Percentiles rank a stretch among this genome's conserved stretches.
Evolutionary conservation across 2,329 filamentous ascomycete species (phyloP).

Genomic region (Chrysoporthe austroafricana): DNA sequence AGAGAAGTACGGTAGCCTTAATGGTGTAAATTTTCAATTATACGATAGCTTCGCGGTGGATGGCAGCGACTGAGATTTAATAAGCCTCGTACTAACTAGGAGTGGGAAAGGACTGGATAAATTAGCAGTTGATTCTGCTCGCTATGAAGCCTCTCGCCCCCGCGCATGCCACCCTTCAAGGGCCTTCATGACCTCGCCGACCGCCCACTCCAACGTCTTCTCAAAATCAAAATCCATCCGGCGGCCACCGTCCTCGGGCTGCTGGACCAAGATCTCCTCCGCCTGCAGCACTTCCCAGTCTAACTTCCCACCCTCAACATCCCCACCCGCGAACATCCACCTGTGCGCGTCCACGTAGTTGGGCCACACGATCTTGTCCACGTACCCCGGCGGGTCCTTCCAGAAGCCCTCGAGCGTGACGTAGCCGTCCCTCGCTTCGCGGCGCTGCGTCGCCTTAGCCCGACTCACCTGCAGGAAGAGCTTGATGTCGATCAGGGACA

Average conservation of each 20-base stretch:
- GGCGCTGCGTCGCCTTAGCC: conserved; percentile 63
- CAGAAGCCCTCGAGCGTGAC: conserved; percentile 90
- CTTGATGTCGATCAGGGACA: conserved; percentile 70
- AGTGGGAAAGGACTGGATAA: too few relatives aligned
- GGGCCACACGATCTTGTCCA: conserved; percentile 94
- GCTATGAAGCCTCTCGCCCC: background rate
- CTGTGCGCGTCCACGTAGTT: conserved; percentile 83
- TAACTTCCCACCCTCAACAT: conserved; percentile 63
- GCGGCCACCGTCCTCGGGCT: conserved; percentile 42
- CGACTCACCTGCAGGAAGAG: conserved; percentile 77
- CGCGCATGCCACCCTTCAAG: conserved; percentile 37
- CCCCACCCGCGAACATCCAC: conserved; percentile 74
- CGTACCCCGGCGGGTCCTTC: conserved; percentile 91
- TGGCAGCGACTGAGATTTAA: too few relatives aligned
- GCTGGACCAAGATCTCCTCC: conserved; percentile 53
- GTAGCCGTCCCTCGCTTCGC: conserved; percentile 74
- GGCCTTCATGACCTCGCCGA: conserved; percentile 60
- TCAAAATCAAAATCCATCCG: conserved; percentile 61
- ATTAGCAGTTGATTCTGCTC: too few relatives aligned
- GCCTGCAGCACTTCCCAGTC: conserved; percentile 45
- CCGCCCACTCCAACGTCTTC: conserved; percentile 69
- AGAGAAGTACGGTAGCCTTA: too few relatives aligned
- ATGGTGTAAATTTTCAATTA: too few relatives aligned
- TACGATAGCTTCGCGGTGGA: too few relatives aligned
- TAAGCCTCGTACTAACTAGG: too few relatives aligned